Evolutionary conservation across 2,329 filamentous ascomycete genomes (phyloP).

Genomic region (Metarhizium rileyi): DNA sequence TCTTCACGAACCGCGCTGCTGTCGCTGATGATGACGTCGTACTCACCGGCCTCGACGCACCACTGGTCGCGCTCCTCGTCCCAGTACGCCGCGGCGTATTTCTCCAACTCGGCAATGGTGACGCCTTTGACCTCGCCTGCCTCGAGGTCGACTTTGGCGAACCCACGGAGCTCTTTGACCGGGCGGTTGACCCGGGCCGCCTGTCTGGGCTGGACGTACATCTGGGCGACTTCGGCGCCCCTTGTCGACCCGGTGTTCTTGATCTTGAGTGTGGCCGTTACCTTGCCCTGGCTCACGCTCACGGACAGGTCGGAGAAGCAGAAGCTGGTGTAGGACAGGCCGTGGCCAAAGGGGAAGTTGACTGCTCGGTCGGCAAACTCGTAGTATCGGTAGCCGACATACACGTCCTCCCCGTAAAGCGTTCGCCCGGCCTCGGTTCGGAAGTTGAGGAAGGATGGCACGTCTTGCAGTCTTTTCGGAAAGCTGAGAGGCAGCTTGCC

Average conservation of each 20-base stretch:
- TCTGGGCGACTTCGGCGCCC: conserved; percentile 47
- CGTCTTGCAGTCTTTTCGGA: conserved; percentile 57
- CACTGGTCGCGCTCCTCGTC: conserved; percentile 58
- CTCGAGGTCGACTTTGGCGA: conserved; percentile 52
- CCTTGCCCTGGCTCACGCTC: conserved; percentile 28
- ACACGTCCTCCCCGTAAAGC: conserved; percentile 72
- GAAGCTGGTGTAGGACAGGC: conserved; percentile 69
- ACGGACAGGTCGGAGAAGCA: conserved; percentile 40
- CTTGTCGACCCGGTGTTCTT: conserved; percentile 48
- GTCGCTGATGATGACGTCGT: conserved; percentile 50
- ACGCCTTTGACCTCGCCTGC: conserved; percentile 49
- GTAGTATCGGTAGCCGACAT: conserved; percentile 73
- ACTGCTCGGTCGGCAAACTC: conserved; percentile 57
- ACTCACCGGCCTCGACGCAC: conserved; percentile 56
- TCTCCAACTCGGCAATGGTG: conserved; percentile 47
- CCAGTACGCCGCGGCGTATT: conserved; percentile 60
- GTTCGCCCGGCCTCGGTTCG: conserved; percentile 58
- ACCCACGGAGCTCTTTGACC: conserved; percentile 55
- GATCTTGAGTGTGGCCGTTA: conserved; percentile 40
- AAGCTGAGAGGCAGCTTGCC: conserved; percentile 69
- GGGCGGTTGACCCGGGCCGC: conserved; percentile 45
- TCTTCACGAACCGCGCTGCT: conserved; percentile 41
- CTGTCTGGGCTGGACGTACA: conserved; percentile 45
- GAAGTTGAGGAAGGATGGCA: conserved; percentile 69
- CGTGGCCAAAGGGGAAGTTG: conserved; percentile 71